Base-by-base conservation (phyloP, 495 filamentous ascomycete species). In the Melanomma pulvis-pyrius region DNA sequence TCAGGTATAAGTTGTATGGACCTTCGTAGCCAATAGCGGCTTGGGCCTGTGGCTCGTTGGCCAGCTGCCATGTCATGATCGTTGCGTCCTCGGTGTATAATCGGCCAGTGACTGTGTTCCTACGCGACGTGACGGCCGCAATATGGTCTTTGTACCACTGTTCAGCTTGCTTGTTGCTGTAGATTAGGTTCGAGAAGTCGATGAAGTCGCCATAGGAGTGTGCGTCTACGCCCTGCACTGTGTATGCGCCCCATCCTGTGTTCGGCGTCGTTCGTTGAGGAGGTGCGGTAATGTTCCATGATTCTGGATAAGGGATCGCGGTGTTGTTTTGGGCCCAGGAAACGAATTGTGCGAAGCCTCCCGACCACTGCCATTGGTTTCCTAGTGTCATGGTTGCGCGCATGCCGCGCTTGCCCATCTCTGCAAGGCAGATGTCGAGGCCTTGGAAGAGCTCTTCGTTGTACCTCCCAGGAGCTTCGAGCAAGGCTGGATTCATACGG, bases 31-130 rank as follows among this genome's bases (percentile, higher is more conserved):
- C 65, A 1, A 59, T 19, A 0, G 60, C 13, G 25, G 46, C 62
- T 24, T 63, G 24, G 25, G 69, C 58, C 50, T 74, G 71, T 22
- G 71, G 71, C 55, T 74, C 71, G 48, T 74, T 74, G n/a, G 71
- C 71, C 6, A 74, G 69, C 61, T 74, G 65, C 71, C 71, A 74
- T 6, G 71, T 71, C 69, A 74, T 74, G 47, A 74, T 60, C 9
- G 71, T 74, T 11, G 71, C 48, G 53, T 74, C 71, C n/a, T 71
- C 68, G 13, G 54, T 71, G 52, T 74, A 74, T 28, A 60, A 17
- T 0, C 71, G 64, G 11, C 71, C 71, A 47, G 68, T 74, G 1
- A 72, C 66, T 4, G 65, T 74, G 44, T 74, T 74, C 21, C 26
- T 39, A 13, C 71, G 58, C 34, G 61, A 65, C 15, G 63, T 57